Evolutionary conservation across 345 rosid species (phyloP).

Genomic region (Salix purpurea): DNA sequence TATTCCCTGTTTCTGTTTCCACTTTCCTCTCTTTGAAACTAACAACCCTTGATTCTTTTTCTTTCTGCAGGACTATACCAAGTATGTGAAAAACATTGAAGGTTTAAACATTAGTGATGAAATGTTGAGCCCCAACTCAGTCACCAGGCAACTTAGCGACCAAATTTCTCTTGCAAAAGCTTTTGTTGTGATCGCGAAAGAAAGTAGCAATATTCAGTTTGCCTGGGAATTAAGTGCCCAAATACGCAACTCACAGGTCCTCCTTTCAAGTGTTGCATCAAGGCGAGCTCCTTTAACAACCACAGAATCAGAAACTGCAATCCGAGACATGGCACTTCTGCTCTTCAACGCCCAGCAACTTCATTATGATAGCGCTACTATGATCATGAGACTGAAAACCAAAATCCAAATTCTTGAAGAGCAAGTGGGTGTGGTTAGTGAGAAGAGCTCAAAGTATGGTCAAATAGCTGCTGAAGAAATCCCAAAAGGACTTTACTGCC

Average conservation of each 20-base stretch:
- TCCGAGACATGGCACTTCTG: constrained; percentile 80
- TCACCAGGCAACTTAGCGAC: constrained; percentile 78
- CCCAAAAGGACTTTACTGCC: constrained; percentile 88
- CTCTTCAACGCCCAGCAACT: constrained; percentile 84
- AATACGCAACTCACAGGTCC: constrained; percentile 77
- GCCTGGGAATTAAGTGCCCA: constrained; percentile 98
- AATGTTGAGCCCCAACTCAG: constrained; percentile 67
- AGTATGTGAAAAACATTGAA: constrained; percentile 51
- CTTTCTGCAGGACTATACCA: constrained; percentile 41
- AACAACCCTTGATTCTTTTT: neutral
- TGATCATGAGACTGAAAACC: constrained; percentile 91
- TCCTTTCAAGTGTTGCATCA: constrained; percentile 71
- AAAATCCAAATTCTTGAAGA: constrained; percentile 77
- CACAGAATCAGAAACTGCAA: constrained; percentile 65
- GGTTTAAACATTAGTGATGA: constrained; percentile 78
- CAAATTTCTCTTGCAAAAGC: constrained; percentile 92
- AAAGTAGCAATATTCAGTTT: constrained; percentile 85
- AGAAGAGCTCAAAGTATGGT: constrained; percentile 86
- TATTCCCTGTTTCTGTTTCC: neutral
- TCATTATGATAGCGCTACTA: constrained; percentile 87
- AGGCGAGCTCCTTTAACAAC: constrained; percentile 64
- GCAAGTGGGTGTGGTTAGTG: constrained; percentile 58
- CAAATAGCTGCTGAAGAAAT: constrained; percentile 96
- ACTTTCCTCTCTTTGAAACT: neutral
- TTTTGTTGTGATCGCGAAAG: constrained; percentile 86